Percentiles rank a stretch among this genome's conserved stretches.
phyloP scores from a whole-genome alignment of 805 yeast species.

The Saccharomycodes ludwigii region DNA sequence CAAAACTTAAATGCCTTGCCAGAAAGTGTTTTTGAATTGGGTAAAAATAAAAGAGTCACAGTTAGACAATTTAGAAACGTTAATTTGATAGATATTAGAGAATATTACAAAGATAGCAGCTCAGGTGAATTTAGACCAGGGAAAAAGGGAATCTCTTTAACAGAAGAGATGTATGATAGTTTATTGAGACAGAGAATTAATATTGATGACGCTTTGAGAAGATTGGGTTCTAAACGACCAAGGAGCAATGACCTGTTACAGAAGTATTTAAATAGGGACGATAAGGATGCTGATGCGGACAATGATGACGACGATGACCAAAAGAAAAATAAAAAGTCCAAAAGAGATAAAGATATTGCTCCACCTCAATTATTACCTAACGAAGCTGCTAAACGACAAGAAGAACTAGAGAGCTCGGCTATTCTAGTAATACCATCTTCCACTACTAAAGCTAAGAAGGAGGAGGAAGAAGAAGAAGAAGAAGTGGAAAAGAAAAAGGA shows the following conservation, averaged over 20 bases:
- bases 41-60: constrained; percentile 54
- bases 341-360: constrained; percentile 12
- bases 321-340: constrained; percentile 1
- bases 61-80: constrained; percentile 60
- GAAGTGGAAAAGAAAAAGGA: too few relatives aligned
- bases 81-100: constrained; percentile 71
- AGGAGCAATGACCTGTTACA: constrained; percentile 20
- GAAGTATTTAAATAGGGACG: constrained; percentile 15
- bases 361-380: constrained; percentile 23
- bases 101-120: constrained; percentile 51
- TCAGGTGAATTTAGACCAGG: constrained; percentile 65
- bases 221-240: constrained; percentile 24
- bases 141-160: constrained; percentile 41
- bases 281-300: constrained; percentile 13
- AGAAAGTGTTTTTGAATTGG: constrained; percentile 30
- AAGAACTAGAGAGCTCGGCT: constrained; percentile 22
- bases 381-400: constrained; percentile 20
- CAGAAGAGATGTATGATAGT: constrained; percentile 26
- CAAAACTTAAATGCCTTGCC: constrained; percentile 12
- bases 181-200: constrained; percentile 23
- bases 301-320: constrained; percentile 8
- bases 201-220: constrained; percentile 25
- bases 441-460: constrained; percentile 13
- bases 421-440: constrained; percentile 18
- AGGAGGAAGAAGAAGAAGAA: constrained; percentile 9